phyloP scores from a whole-genome alignment of 2,329 filamentous ascomycete species.

The Sarocladiaceae sp. region DNA sequence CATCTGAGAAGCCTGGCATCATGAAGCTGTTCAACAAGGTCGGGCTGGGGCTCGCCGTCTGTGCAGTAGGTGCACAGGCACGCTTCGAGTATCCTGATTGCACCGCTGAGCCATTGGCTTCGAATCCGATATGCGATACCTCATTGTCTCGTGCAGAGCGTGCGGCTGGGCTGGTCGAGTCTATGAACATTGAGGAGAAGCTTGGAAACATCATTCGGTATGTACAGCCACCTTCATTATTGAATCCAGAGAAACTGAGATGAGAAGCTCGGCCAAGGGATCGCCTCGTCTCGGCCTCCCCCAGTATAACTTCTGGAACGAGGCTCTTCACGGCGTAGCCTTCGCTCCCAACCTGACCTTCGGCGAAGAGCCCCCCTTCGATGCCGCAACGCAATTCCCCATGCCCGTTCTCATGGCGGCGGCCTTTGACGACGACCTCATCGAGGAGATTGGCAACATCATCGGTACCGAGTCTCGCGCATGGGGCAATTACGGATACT shows the following conservation, averaged over 20 bases:
- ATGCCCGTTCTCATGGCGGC: conserved; percentile 57
- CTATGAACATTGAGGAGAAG: conserved; percentile 26
- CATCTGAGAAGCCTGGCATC: conserved; percentile 2
- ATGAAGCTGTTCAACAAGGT: conserved; percentile 4
- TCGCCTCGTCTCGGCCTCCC: conserved; percentile 49
- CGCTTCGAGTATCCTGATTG: conserved; percentile 22
- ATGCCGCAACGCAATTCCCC: conserved; percentile 58
- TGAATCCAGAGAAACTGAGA: conserved; percentile 11
- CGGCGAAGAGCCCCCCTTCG: conserved; percentile 28
- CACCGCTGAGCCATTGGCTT: conserved; percentile 21
- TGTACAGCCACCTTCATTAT: conserved; percentile 6
- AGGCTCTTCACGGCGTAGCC: conserved; percentile 56
- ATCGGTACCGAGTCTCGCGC: conserved; percentile 57
- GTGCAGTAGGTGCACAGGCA: neutral
- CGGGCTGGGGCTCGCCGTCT: neutral
- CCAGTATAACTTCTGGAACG: conserved; percentile 55
- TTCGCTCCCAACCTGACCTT: conserved; percentile 26
- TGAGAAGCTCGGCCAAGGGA: conserved; percentile 22
- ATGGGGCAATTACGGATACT: conserved; percentile 53
- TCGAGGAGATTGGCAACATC: conserved; percentile 48
- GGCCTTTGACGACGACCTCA: conserved; percentile 57
- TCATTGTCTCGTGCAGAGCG: conserved; percentile 21
- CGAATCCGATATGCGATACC: conserved; percentile 24
- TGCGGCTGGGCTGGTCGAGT: conserved; percentile 22
- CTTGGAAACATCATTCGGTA: conserved; percentile 25